Evolutionary conservation across 75 land plant species (phyloP).

Genomic region (Adiantum capillusveneris): DNA sequence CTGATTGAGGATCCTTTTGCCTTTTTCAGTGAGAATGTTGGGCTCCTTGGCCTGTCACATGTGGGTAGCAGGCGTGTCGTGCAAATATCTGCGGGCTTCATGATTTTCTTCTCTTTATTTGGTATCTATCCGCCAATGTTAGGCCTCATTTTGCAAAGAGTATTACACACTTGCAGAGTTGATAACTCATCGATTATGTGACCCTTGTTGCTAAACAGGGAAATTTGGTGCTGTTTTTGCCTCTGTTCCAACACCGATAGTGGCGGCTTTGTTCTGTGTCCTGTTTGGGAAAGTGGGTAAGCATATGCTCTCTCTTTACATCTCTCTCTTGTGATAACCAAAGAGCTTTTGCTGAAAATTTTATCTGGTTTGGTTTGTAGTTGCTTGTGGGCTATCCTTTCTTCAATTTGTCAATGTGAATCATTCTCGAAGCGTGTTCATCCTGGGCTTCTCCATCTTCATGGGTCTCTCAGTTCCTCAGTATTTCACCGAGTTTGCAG

Average conservation of each 20-base stretch:
- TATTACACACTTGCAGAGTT: neutral
- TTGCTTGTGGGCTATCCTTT: constrained; percentile 62
- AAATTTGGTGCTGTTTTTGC: constrained; percentile 93
- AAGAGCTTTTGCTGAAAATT: no score
- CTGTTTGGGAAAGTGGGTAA: constrained; percentile 74
- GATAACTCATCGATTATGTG: neutral
- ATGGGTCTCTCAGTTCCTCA: constrained; percentile 87
- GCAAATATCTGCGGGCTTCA: constrained; percentile 69
- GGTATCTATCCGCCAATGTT: no score
- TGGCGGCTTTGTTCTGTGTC: constrained; percentile 67
- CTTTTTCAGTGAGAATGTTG: constrained; percentile 51
- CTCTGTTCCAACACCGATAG: constrained; percentile 69
- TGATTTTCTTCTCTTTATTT: constrained; percentile 70
- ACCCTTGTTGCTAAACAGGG: constrained; percentile 29
- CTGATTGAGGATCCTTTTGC: neutral
- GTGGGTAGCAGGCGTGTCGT: constrained; percentile 81
- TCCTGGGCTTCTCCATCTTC: constrained; percentile 75
- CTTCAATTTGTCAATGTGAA: constrained; percentile 90
- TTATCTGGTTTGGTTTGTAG: constrained; percentile 24
- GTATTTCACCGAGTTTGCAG: constrained; percentile 60
- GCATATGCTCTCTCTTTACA: constrained; percentile 4
- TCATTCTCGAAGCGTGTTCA: constrained; percentile 65
- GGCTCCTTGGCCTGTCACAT: constrained; percentile 66
- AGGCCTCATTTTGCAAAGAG: neutral
- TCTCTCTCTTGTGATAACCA: neutral